Percentiles rank a stretch among this genome's conserved stretches.
Conservation (phyloP, 257 asterid genomes). For the Paraleonurus japonicus region DNA sequence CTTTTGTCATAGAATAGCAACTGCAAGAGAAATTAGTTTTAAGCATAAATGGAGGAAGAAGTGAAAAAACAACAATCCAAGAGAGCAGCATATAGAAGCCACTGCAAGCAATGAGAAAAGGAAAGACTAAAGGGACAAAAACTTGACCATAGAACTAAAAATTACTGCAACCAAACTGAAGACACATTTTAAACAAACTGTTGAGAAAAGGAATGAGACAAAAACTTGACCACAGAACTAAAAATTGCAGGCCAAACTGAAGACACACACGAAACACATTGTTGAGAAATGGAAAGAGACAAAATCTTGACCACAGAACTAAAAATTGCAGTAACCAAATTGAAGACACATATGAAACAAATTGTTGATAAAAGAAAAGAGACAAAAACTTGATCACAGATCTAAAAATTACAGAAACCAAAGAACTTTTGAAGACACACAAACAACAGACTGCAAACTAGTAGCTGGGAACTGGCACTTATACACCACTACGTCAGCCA, state of each 20-base stretch:
- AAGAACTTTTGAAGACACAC: too few relatives aligned
- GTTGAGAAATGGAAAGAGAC: neutral
- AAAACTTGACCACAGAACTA: neutral
- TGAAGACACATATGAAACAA: neutral
- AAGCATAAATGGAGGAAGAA: neutral
- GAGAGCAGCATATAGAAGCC: neutral
- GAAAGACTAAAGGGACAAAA: neutral
- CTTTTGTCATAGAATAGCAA: neutral
- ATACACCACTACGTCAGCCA: constrained; percentile 9
- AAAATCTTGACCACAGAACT: neutral
- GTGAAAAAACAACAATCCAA: neutral
- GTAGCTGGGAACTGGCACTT: neutral
- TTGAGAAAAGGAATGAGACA: neutral
- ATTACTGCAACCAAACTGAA: neutral
- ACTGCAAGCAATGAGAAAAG: neutral
- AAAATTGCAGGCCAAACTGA: neutral
- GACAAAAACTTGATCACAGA: neutral
- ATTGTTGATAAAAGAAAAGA: neutral
- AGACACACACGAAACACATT: neutral
- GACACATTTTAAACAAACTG: neutral
- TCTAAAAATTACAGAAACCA: neutral
- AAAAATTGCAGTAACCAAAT: neutral
- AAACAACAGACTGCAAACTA: neutral
- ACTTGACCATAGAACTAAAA: neutral
- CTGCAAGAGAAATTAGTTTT: constrained; percentile 8